These are phyloP conservation scores for Fermentozyma sake DNA, from an alignment of 1,139 yeast genomes.

Conservation along the genomic window DNA sequence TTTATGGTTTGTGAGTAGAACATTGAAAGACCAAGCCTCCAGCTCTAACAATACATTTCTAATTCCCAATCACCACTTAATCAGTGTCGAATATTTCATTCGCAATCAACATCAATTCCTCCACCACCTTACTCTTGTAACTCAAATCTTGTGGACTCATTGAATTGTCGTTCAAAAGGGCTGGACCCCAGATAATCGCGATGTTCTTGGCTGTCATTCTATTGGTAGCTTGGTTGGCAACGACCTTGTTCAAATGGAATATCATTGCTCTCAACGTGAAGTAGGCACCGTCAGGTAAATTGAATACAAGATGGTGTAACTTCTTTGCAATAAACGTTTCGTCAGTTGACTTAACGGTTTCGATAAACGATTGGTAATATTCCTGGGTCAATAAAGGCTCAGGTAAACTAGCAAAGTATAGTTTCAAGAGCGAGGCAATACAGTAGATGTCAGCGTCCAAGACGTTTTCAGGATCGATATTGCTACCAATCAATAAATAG, in stretches of 20 bases:
- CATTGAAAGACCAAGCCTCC: too few species aligned
- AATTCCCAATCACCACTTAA: conserved; percentile 18
- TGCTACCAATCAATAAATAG: conserved; percentile 40
- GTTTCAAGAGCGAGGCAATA: conserved; percentile 66
- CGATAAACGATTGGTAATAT: conserved; percentile 56
- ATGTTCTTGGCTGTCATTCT: conserved; percentile 79
- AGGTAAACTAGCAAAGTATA: conserved; percentile 65
- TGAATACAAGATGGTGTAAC: conserved; percentile 81
- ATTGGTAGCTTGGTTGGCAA: conserved; percentile 57
- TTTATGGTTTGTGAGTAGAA: not conserved
- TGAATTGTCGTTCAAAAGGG: conserved; percentile 62
- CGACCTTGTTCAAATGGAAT: conserved; percentile 78
- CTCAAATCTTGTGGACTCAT: conserved; percentile 74
- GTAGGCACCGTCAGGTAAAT: conserved; percentile 91
- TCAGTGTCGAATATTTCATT: conserved; percentile 80
- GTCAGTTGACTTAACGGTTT: conserved; percentile 61
- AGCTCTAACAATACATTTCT: conserved; percentile 1
- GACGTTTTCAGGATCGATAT: conserved; percentile 41
- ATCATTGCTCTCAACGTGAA: conserved; percentile 82
- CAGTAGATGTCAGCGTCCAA: conserved; percentile 69
- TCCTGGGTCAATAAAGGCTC: conserved; percentile 63
- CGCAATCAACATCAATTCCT: conserved; percentile 80
- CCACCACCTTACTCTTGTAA: conserved; percentile 76
- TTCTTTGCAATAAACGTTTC: conserved; percentile 60
- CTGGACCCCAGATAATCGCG: conserved; percentile 94